Evolutionary conservation across 371 early-diverging fungal genomes (phyloP).

Genomic region (Lichtheimia ramosa): DNA sequence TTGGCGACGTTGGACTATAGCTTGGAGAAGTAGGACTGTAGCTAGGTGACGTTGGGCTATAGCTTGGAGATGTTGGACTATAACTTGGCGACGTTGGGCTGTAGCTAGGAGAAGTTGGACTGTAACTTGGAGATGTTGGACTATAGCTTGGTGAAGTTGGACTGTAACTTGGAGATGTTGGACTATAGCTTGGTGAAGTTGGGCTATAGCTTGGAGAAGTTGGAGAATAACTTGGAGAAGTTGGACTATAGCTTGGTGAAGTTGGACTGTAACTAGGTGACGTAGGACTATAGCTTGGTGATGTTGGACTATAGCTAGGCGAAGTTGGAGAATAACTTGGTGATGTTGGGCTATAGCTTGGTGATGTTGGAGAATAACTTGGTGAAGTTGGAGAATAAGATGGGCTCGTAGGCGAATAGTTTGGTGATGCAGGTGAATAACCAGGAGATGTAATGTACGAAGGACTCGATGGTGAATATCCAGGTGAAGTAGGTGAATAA

Average conservation of each 20-base stretch:
- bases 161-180: slow-evolving; percentile 60
- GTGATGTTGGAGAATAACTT: slow-evolving; percentile 62
- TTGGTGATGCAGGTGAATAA: slow-evolving; percentile 76
- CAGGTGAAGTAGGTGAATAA: slow-evolving; percentile 81
- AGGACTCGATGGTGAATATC: slow-evolving; percentile 70
- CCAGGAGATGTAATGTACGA: slow-evolving; percentile 53
- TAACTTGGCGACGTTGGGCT: slow-evolving; percentile 67
- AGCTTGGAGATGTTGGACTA: slow-evolving; percentile 61
- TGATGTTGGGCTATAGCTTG: slow-evolving; percentile 69
- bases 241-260: slow-evolving; percentile 76
- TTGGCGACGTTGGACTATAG: slow-evolving; percentile 73
- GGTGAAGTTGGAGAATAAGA: slow-evolving; percentile 64
- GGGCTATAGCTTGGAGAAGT: slow-evolving; percentile 54
- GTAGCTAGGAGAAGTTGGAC: slow-evolving; percentile 68
- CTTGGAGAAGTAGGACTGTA: slow-evolving; percentile 74
- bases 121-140: slow-evolving; percentile 77
- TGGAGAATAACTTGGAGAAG: slow-evolving; percentile 56
- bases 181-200: slow-evolving; percentile 56
- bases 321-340: slow-evolving; percentile 69
- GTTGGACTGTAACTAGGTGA: slow-evolving; percentile 78
- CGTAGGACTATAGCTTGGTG: slow-evolving; percentile 76
- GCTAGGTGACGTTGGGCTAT: slow-evolving; percentile 72
- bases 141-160: slow-evolving; percentile 63
- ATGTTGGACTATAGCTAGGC: slow-evolving; percentile 80
- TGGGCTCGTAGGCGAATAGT: slow-evolving; percentile 68